Percentiles rank a stretch among this genome's conserved stretches.
Conservation (phyloP, 345 rosid genomes). For the Populus alba region DNA sequence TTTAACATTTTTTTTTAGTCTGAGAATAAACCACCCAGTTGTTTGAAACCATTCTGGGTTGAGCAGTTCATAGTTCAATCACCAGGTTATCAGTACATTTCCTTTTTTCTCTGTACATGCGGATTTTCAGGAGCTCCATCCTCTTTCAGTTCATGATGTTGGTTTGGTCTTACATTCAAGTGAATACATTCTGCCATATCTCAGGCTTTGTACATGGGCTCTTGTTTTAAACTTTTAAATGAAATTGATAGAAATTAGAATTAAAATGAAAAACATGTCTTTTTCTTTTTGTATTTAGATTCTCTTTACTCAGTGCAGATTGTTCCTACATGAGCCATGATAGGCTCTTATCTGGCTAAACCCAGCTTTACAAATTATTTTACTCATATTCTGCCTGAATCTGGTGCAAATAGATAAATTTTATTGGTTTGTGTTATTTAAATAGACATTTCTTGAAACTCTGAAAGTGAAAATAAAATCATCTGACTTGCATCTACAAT, state of each 20-base stretch:
- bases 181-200: no score
- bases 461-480: neutral
- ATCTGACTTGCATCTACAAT: neutral
- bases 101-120: no score
- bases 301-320: neutral
- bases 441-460: neutral
- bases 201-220: no score
- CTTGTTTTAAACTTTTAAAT: neutral
- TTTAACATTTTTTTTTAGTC: neutral
- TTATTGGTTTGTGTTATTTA: neutral
- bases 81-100: neutral
- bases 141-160: no score
- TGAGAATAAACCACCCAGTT: neutral
- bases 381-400: no score
- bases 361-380: no score
- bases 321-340: neutral
- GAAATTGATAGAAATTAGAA: neutral
- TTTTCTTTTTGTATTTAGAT: no score
- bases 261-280: neutral
- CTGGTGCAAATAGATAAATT: no score
- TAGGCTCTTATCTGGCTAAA: no score
- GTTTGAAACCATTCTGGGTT: neutral
- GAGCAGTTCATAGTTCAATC: neutral
- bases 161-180: no score
- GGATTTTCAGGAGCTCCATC: no score